Conservation (phyloP, 2,329 filamentous ascomycete genomes). For the Sordariomycetes sp. region DNA sequence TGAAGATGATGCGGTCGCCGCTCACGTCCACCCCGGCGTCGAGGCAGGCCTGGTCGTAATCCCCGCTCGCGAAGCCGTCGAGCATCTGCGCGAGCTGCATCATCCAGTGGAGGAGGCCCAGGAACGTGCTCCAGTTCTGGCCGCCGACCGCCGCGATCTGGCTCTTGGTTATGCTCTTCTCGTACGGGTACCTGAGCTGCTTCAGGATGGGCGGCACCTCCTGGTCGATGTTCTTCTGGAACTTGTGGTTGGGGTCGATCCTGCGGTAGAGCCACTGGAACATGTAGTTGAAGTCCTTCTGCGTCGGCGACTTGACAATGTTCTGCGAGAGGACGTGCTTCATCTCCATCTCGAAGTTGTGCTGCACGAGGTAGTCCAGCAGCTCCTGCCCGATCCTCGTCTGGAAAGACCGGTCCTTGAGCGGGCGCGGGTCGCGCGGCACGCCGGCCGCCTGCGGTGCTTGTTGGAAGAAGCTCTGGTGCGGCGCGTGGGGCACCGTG, state of each 20-base stretch:
- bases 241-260: slow-evolving; percentile 87
- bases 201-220: slow-evolving; percentile 90
- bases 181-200: slow-evolving; percentile 88
- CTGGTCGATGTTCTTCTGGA: slow-evolving; percentile 89
- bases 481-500: slow-evolving; percentile 52
- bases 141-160: slow-evolving; percentile 91
- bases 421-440: slow-evolving; percentile 74
- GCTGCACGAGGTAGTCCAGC: slow-evolving; percentile 79
- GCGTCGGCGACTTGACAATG: slow-evolving; percentile 84
- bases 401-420: slow-evolving; percentile 74
- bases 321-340: slow-evolving; percentile 89
- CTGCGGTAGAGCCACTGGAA: slow-evolving; percentile 97
- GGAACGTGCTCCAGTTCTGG: slow-evolving; percentile 92
- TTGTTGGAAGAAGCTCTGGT: slow-evolving; percentile 93
- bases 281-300: slow-evolving; percentile 97
- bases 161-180: slow-evolving; percentile 92
- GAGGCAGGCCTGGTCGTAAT: slow-evolving; percentile 82
- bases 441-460: slow-evolving; percentile 72
- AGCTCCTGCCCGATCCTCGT: slow-evolving; percentile 78
- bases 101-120: slow-evolving; percentile 95
- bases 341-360: slow-evolving; percentile 98
- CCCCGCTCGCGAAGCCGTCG: slow-evolving; percentile 66
- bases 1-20: slow-evolving; percentile 87
- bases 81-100: slow-evolving; percentile 96
- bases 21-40: slow-evolving; percentile 81